phyloP scores from a whole-genome alignment of 2,329 filamentous ascomycete genomes.

The Phaeophleospora eucalypticola region DNA sequence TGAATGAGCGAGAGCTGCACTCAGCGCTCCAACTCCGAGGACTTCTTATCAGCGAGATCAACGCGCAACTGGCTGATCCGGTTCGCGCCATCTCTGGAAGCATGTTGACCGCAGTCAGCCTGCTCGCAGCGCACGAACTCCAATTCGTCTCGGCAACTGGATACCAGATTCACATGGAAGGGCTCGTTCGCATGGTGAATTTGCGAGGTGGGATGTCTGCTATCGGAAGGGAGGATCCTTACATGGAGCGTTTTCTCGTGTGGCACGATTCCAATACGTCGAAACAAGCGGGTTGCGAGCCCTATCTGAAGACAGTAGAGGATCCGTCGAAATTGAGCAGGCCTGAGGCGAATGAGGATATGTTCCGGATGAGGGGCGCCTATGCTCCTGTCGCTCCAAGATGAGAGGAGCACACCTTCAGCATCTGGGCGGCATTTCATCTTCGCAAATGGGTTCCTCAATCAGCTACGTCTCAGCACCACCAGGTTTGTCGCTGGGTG shows the following conservation, averaged over 20 bases:
- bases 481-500: too few relatives aligned
- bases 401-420: too few relatives aligned
- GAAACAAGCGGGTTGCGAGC: not conserved
- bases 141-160: constrained; percentile 6
- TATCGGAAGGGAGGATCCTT: constrained; percentile 6
- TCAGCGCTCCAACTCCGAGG: constrained; percentile 8
- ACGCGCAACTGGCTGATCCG: constrained; percentile 12
- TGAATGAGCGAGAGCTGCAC: not conserved
- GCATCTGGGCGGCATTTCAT: too few relatives aligned
- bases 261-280: constrained; percentile 5
- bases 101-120: constrained; percentile 11
- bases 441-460: too few relatives aligned
- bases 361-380: too few relatives aligned
- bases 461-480: too few relatives aligned
- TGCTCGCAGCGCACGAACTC: constrained; percentile 17
- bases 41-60: constrained; percentile 13
- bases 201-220: constrained; percentile 12
- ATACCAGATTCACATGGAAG: constrained; percentile 17
- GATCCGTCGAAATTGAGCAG: not conserved
- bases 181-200: constrained; percentile 12
- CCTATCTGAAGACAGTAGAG: not conserved
- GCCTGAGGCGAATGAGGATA: not conserved
- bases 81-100: constrained; percentile 8
- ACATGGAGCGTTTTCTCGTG: constrained; percentile 5
- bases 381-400: too few relatives aligned